Evolutionary conservation across 306 rosid species (phyloP).

Genomic region (Fragaria ananassa): DNA sequence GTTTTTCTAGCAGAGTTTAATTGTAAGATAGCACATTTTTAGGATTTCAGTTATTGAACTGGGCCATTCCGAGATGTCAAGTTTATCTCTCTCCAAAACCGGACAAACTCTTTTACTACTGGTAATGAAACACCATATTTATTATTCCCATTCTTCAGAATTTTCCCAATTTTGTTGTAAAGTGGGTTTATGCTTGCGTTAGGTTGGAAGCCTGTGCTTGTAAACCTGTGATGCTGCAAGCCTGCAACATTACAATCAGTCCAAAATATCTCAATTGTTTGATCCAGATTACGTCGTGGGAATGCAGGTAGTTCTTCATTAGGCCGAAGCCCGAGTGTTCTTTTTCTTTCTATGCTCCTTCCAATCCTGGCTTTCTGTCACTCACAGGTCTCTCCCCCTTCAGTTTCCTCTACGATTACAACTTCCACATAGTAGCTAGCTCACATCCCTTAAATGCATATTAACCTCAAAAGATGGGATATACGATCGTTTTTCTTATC

Average conservation of each 20-base stretch:
- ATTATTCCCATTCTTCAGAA: neutral
- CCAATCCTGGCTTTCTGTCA: too few species aligned
- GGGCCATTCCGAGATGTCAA: neutral
- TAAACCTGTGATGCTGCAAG: neutral
- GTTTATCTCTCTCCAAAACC: too few species aligned
- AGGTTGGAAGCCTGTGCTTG: neutral
- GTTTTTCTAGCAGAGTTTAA: neutral
- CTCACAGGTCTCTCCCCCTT: too few species aligned
- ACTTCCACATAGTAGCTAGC: too few species aligned
- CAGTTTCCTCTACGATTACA: too few species aligned
- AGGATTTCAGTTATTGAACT: conserved; percentile 9
- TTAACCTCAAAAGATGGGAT: too few species aligned
- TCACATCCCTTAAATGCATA: too few species aligned
- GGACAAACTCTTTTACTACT: neutral
- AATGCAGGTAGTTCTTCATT: too few species aligned
- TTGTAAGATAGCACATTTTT: neutral
- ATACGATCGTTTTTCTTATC: too few species aligned
- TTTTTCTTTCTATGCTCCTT: too few species aligned
- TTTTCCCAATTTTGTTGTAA: neutral
- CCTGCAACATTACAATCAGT: neutral
- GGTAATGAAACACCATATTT: neutral
- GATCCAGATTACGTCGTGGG: neutral
- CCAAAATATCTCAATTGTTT: neutral
- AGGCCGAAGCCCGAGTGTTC: too few species aligned
- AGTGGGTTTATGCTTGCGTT: neutral